Percentiles rank a stretch among this genome's conserved stretches.
Evolutionary conservation across 2,329 filamentous ascomycete genomes (phyloP).

Genomic region (Monosporascus sp.): DNA sequence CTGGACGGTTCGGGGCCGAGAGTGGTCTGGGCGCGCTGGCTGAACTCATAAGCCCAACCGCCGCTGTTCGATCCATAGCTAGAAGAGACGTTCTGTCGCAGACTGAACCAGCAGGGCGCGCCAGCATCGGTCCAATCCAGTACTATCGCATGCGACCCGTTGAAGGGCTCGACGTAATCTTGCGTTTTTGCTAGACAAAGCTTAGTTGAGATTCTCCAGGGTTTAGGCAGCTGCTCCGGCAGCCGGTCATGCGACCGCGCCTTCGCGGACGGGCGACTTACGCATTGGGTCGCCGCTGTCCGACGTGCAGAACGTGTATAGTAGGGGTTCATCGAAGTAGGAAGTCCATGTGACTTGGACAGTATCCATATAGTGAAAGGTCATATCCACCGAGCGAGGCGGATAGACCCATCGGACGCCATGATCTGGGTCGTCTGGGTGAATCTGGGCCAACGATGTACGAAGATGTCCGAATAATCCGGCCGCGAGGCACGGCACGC

Average conservation of each 20-base stretch:
- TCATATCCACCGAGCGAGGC: neutral
- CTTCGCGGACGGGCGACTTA: neutral
- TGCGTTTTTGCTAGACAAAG: neutral
- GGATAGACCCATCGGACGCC: conserved; percentile 1
- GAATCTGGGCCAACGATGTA: no score
- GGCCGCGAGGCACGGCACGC: no score
- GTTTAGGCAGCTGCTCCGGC: no score
- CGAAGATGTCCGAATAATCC: no score
- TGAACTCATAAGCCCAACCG: neutral
- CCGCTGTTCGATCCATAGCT: conserved; percentile 3
- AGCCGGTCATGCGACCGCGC: no score
- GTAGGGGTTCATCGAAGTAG: conserved; percentile 1
- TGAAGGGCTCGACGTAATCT: conserved; percentile 1
- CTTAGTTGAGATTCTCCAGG: neutral
- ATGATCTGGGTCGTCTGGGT: neutral
- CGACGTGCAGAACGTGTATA: conserved; percentile 3
- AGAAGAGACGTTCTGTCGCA: neutral
- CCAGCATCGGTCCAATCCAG: conserved; percentile 3
- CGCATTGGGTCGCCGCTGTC: neutral
- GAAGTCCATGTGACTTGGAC: conserved; percentile 5
- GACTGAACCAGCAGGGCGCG: conserved; percentile 7
- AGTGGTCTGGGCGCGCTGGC: conserved; percentile 1
- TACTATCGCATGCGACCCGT: conserved; percentile 1
- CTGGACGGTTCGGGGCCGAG: conserved; percentile 1
- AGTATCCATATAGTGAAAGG: conserved; percentile 2